Evolutionary conservation across 2,329 filamentous ascomycete species (phyloP).

Genomic region (Thielaviopsis populi): DNA sequence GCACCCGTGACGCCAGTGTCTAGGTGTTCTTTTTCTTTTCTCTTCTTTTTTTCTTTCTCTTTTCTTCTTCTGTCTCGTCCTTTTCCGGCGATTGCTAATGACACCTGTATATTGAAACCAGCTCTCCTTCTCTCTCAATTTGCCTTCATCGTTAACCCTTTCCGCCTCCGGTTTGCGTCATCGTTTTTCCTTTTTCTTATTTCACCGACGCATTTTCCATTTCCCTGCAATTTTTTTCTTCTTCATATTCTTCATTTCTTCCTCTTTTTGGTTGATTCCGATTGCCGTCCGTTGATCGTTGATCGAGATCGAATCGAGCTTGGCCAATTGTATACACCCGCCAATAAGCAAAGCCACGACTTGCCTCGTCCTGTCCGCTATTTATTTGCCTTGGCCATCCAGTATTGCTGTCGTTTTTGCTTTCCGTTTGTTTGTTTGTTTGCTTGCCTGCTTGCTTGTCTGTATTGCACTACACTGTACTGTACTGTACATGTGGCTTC

Average conservation of each 20-base stretch:
- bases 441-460: not conserved
- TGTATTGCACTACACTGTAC: not conserved
- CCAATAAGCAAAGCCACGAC: not conserved
- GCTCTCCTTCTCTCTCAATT: not conserved
- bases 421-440: not conserved
- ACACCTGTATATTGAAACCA: slow-evolving; percentile 23
- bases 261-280: slow-evolving; percentile 1
- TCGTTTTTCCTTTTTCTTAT: slow-evolving; percentile 3
- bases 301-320: slow-evolving; percentile 7
- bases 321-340: not conserved
- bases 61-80: not conserved
- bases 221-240: slow-evolving; percentile 1
- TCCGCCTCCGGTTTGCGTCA: not conserved
- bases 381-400: not conserved
- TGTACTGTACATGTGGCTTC: not conserved
- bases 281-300: slow-evolving; percentile 10
- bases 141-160: slow-evolving; percentile 5
- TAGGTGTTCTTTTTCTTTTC: slow-evolving; percentile 15
- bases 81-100: slow-evolving; percentile 19
- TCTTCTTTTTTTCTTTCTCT: slow-evolving; percentile 12
- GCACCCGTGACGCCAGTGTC: not conserved
- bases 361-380: not conserved
- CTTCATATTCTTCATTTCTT: not conserved
- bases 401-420: not conserved
- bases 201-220: not conserved